phyloP scores from a whole-genome alignment of 2,329 filamentous ascomycete genomes.

The Aspergillus persii region DNA sequence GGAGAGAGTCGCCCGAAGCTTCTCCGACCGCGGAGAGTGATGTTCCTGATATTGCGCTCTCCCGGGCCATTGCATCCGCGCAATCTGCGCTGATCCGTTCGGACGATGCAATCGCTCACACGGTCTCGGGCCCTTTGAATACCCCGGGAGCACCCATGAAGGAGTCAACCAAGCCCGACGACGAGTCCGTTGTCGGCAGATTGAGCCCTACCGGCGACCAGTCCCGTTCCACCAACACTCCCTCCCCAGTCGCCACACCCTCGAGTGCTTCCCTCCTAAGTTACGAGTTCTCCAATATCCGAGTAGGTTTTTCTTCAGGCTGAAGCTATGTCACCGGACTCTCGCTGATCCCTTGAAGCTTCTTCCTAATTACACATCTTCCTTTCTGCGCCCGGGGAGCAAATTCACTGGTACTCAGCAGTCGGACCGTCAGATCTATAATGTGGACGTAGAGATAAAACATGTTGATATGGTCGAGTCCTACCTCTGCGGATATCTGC shows the following conservation, averaged over 20 bases:
- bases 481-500: constrained; percentile 89
- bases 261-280: constrained; percentile 48
- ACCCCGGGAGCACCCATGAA: constrained; percentile 17
- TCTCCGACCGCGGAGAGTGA: constrained; percentile 21
- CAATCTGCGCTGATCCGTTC: constrained; percentile 27
- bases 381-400: constrained; percentile 81
- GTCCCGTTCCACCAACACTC: constrained; percentile 25
- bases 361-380: constrained; percentile 76
- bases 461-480: constrained; percentile 93
- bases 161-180: constrained; percentile 30
- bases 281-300: constrained; percentile 55
- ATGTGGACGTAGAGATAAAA: constrained; percentile 95
- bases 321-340: constrained; percentile 5
- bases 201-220: constrained; percentile 36
- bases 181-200: constrained; percentile 30
- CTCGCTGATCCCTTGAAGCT: constrained; percentile 49
- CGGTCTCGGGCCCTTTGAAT: constrained; percentile 25
- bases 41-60: constrained; percentile 28
- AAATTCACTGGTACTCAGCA: constrained; percentile 88
- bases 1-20: constrained; percentile 33
- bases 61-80: constrained; percentile 22
- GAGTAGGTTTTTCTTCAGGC: constrained; percentile 44
- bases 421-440: constrained; percentile 88
- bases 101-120: constrained; percentile 26
- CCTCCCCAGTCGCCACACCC: constrained; percentile 32